These are phyloP conservation scores for Penicillium sp. DNA, from an alignment of 2,329 filamentous ascomycete genomes.

Conservation along the genomic window DNA sequence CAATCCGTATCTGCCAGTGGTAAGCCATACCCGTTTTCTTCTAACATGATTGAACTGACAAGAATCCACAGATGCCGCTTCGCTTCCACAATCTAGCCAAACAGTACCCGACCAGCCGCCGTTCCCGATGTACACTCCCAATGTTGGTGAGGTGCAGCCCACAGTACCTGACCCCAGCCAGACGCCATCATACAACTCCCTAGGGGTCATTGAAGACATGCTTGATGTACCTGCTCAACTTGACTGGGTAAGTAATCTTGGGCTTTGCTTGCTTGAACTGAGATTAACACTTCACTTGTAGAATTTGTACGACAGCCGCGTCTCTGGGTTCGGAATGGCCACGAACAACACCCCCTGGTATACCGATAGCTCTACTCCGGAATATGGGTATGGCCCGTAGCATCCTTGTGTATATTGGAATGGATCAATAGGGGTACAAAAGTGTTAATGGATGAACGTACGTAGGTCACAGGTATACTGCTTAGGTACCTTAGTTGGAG, in stretches of 20 bases:
- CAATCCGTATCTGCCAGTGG: neutral
- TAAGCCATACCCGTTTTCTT: neutral
- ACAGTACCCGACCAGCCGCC: slow-evolving; percentile 6
- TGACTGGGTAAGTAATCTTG: slow-evolving; percentile 32
- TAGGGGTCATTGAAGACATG: slow-evolving; percentile 36
- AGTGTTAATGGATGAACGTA: neutral
- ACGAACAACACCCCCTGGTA: slow-evolving; percentile 17
- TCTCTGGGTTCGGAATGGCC: slow-evolving; percentile 12
- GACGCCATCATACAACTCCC: slow-evolving; percentile 10
- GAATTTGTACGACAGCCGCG: slow-evolving; percentile 21
- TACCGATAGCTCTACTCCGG: neutral
- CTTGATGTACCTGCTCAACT: slow-evolving; percentile 31
- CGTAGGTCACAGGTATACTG: too few relatives aligned
- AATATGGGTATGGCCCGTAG: slow-evolving; percentile 3
- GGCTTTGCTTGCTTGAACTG: neutral
- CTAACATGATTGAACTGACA: neutral
- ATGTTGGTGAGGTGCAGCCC: neutral
- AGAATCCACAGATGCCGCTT: slow-evolving; percentile 1
- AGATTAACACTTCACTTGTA: slow-evolving; percentile 7
- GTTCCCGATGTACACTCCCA: neutral
- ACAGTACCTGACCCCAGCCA: slow-evolving; percentile 3
- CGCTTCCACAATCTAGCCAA: neutral
- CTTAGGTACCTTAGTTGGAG: too few relatives aligned
- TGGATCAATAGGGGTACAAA: neutral
- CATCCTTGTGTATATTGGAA: neutral